Conservation (phyloP, 148 eudicot genomes). For the Chenopodium album region DNA sequence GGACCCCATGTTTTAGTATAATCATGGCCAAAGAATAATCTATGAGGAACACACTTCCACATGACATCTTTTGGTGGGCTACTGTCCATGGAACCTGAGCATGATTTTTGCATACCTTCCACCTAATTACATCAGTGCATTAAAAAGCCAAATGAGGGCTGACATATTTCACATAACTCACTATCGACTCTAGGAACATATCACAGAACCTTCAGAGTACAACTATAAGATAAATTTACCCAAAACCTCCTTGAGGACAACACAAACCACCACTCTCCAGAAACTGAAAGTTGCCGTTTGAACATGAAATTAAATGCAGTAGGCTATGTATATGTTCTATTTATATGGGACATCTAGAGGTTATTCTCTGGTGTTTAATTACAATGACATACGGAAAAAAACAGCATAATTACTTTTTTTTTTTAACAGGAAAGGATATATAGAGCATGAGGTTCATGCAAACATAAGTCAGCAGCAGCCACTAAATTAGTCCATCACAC, state of each 20-base stretch:
- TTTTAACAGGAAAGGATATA: no score
- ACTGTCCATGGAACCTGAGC: slow-evolving; percentile 81
- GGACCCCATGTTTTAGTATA: slow-evolving; percentile 71
- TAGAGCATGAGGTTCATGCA: background rate
- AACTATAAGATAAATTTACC: background rate
- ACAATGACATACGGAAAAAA: background rate
- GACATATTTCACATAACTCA: background rate
- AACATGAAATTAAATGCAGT: background rate
- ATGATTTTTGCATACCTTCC: slow-evolving; percentile 78
- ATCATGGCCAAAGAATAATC: slow-evolving; percentile 83
- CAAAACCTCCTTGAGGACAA: background rate
- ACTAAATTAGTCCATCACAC: background rate
- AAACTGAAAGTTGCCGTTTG: background rate
- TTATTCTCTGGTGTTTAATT: background rate
- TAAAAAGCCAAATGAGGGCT: background rate
- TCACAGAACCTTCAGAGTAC: background rate
- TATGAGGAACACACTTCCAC: slow-evolving; percentile 73
- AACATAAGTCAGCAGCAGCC: background rate
- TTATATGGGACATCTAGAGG: background rate
- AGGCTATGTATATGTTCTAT: background rate
- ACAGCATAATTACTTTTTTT: background rate
- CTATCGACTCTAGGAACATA: background rate
- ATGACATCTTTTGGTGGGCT: slow-evolving; percentile 63
- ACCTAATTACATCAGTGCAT: slow-evolving; percentile 42
- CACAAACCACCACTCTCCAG: background rate